phyloP scores from a whole-genome alignment of 2,329 filamentous ascomycete genomes.

The Xylaria sp. region DNA sequence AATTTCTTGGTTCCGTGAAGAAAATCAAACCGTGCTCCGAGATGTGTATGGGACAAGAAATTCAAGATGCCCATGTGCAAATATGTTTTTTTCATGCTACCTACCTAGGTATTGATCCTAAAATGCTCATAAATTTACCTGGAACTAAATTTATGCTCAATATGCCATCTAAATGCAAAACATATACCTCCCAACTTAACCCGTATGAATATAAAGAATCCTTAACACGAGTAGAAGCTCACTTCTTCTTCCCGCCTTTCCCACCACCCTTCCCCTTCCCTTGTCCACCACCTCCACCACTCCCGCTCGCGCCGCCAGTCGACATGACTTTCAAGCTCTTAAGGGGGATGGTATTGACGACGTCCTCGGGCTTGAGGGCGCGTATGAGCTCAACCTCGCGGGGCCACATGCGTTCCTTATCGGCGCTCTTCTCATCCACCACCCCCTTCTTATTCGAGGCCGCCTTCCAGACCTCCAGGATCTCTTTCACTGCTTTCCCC shows the following conservation, averaged over 20 bases:
- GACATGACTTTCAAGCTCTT: constrained; percentile 83
- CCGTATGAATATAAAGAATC: neutral
- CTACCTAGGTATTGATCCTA: neutral
- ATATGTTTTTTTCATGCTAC: neutral
- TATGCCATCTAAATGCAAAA: neutral
- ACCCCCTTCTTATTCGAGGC: constrained; percentile 68
- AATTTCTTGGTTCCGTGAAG: neutral
- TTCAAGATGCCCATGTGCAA: neutral
- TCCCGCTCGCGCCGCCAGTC: constrained; percentile 61
- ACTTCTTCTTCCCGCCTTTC: constrained; percentile 55
- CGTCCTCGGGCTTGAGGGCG: constrained; percentile 81
- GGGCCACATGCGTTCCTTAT: constrained; percentile 83
- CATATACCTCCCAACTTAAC: neutral
- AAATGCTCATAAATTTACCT: neutral
- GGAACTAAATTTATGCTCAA: neutral
- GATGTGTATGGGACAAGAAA: neutral
- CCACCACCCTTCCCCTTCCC: constrained; percentile 50
- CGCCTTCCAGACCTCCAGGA: constrained; percentile 81
- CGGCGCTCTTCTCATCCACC: constrained; percentile 68
- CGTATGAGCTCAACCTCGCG: constrained; percentile 86
- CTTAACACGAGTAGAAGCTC: neutral
- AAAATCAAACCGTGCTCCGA: no score
- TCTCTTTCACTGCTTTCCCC: constrained; percentile 91
- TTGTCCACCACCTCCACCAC: constrained; percentile 48
- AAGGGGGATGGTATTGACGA: constrained; percentile 82